Evolutionary conservation across 768 basidiomycete species (phyloP).

Genomic region (Pseudohyphozyma bogoriensis): DNA sequence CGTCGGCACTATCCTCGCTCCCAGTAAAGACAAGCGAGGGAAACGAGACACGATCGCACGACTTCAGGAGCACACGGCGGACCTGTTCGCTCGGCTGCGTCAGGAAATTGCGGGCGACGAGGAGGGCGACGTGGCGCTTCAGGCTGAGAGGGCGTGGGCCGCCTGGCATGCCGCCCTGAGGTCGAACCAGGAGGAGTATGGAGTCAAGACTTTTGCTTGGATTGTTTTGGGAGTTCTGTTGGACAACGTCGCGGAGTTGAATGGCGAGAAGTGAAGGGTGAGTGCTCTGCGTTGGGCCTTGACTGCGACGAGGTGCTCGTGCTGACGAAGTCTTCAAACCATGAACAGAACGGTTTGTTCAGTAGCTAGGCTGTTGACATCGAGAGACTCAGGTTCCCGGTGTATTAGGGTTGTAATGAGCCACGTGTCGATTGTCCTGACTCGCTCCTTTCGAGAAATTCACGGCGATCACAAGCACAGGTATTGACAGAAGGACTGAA

Average conservation of each 20-base stretch:
- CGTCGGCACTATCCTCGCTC: neutral
- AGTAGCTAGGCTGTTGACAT: too few relatives aligned
- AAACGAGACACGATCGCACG: neutral
- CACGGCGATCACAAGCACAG: too few relatives aligned
- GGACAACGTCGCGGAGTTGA: neutral
- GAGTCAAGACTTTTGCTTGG: constrained; percentile 11
- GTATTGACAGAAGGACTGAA: too few relatives aligned
- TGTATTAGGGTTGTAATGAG: too few relatives aligned
- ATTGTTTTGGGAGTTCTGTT: constrained; percentile 1
- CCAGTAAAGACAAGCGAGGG: neutral
- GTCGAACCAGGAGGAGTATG: neutral
- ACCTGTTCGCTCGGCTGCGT: neutral
- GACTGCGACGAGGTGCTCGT: too few relatives aligned
- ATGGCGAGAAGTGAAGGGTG: neutral
- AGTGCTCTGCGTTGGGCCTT: too few relatives aligned
- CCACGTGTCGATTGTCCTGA: too few relatives aligned
- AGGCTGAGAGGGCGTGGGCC: neutral
- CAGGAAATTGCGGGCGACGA: neutral
- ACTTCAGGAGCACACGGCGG: constrained; percentile 1
- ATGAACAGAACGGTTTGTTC: too few relatives aligned
- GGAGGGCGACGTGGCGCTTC: neutral
- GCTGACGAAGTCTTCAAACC: too few relatives aligned
- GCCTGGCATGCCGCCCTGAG: constrained; percentile 9
- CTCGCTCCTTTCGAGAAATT: too few relatives aligned
- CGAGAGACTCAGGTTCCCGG: too few relatives aligned